These are phyloP conservation scores for Cyberlindnera mississippiensis DNA, from an alignment of 805 yeast species.

Conservation along the genomic window DNA sequence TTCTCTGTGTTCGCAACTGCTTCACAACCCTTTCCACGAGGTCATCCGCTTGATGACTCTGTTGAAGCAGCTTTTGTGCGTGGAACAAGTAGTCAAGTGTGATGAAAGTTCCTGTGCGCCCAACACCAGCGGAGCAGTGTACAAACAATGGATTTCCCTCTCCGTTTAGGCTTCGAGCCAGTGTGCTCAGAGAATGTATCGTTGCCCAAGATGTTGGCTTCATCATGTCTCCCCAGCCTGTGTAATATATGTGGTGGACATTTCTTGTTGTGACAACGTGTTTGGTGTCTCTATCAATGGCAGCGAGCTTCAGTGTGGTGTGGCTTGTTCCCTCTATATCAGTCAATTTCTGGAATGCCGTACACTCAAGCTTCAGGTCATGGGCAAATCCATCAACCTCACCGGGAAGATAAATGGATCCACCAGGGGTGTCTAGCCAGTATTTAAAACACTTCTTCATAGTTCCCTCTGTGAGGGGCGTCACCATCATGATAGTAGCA, in stretches of 20 bases:
- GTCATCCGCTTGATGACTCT: conserved; percentile 25
- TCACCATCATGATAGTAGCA: conserved; percentile 65
- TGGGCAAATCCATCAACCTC: conserved; percentile 13
- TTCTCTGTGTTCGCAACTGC: conserved; percentile 41
- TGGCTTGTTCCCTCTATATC: conserved; percentile 14
- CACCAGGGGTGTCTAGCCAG: conserved; percentile 54
- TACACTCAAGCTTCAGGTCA: conserved; percentile 20
- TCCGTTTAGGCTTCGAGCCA: conserved; percentile 28
- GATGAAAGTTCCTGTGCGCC: conserved; percentile 88
- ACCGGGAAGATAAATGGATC: conserved; percentile 1
- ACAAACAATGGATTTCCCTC: conserved; percentile 50
- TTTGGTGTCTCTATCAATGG: conserved; percentile 22
- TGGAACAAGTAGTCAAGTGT: conserved; percentile 52
- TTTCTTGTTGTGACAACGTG: conserved; percentile 39
- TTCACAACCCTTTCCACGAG: conserved; percentile 37
- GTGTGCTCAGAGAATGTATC: conserved; percentile 29
- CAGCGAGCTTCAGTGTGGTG: conserved; percentile 19
- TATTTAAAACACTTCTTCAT: conserved; percentile 75
- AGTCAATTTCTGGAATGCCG: conserved; percentile 8
- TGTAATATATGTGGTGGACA: conserved; percentile 64
- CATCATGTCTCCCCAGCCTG: conserved; percentile 82
- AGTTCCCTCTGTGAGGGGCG: conserved; percentile 67
- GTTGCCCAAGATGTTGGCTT: conserved; percentile 44
- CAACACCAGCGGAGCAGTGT: conserved; percentile 97
- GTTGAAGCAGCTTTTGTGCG: not conserved